phyloP scores from a whole-genome alignment of 441 rosid species.

The Adansonia madagascariensis region DNA sequence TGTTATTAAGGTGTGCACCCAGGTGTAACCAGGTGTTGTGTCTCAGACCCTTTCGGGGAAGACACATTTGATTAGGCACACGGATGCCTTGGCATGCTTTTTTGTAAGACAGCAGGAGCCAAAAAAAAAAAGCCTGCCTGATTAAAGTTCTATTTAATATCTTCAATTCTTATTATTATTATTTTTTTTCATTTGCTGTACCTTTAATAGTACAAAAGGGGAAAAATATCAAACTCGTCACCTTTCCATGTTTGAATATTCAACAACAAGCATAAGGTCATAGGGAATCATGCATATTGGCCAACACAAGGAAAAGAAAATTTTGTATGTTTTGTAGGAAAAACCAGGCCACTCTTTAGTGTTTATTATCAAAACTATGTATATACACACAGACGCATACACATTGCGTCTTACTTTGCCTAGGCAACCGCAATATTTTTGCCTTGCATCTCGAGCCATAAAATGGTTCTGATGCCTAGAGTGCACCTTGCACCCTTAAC shows the following conservation, averaged over 20 bases:
- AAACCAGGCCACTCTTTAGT: neutral
- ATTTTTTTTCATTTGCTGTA: slow-evolving; percentile 2
- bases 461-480: slow-evolving; percentile 8
- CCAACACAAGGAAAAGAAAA: neutral
- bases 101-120: neutral
- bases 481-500: slow-evolving; percentile 3
- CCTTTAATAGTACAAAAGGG: neutral
- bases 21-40: neutral
- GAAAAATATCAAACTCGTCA: neutral
- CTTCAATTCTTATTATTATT: neutral
- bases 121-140: neutral
- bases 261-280: slow-evolving; percentile 8
- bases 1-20: neutral
- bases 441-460: slow-evolving; percentile 6
- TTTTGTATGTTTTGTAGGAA: neutral
- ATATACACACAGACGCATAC: neutral
- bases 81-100: neutral
- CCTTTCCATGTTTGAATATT: slow-evolving; percentile 4
- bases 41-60: neutral
- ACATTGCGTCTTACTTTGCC: slow-evolving; percentile 10
- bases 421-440: neutral
- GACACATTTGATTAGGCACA: neutral
- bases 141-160: neutral
- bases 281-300: slow-evolving; percentile 12
- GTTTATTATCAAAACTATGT: neutral